phyloP scores from a whole-genome alignment of 305 asterid genomes.

The Ajuga reptans region DNA sequence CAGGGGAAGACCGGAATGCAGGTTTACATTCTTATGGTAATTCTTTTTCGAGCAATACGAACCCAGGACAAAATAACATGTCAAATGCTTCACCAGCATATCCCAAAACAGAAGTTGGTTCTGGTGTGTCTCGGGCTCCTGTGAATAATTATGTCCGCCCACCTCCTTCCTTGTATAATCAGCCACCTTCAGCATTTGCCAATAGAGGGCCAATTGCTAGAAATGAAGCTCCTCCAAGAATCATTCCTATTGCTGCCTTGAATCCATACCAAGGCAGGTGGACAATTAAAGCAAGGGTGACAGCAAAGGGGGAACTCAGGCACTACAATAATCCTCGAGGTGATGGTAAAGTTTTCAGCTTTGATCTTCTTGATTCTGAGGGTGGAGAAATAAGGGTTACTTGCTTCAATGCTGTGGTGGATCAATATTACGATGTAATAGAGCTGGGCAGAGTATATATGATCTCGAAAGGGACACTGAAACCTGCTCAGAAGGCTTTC shows the following conservation, averaged over 20 bases:
- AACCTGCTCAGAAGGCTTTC: constrained; percentile 61
- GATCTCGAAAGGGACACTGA: constrained; percentile 65
- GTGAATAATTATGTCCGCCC: constrained; percentile 46
- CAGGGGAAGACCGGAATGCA: constrained; percentile 30
- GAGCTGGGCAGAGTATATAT: constrained; percentile 65
- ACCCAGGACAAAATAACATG: constrained; percentile 35
- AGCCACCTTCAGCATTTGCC: constrained; percentile 50
- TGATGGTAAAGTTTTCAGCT: constrained; percentile 88
- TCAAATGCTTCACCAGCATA: constrained; percentile 28
- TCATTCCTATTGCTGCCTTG: constrained; percentile 72
- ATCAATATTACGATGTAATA: constrained; percentile 58
- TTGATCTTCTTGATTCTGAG: constrained; percentile 86
- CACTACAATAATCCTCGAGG: constrained; percentile 66
- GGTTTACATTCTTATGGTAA: constrained; percentile 33
- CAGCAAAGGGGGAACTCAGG: constrained; percentile 69
- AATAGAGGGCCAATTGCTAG: constrained; percentile 85
- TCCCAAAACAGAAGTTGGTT: constrained; percentile 39
- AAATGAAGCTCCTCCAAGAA: constrained; percentile 75
- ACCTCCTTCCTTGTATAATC: constrained; percentile 50
- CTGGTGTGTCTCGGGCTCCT: constrained; percentile 43
- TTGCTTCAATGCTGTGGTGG: constrained; percentile 87
- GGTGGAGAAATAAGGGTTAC: constrained; percentile 94
- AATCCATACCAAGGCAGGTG: constrained; percentile 86
- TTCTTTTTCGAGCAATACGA: constrained; percentile 33
- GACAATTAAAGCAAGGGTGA: constrained; percentile 94